Evolutionary conservation across 2,329 filamentous ascomycete genomes (phyloP).

Genomic region (Tolypocladium paradoxum): DNA sequence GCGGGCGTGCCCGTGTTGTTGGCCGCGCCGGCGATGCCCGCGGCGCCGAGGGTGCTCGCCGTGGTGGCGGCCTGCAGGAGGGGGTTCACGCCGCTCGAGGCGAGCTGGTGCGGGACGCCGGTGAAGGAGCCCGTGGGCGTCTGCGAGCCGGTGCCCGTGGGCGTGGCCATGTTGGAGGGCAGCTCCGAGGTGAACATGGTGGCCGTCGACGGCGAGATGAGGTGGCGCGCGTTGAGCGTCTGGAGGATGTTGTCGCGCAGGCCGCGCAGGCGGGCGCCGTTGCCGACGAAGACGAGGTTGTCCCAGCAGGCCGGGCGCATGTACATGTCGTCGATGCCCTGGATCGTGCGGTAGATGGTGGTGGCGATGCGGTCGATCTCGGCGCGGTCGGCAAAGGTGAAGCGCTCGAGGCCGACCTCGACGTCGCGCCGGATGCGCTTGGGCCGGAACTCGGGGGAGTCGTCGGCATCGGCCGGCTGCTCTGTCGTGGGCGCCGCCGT

Average conservation of each 20-base stretch:
- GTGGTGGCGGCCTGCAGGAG: conserved; percentile 86
- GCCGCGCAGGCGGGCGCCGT: conserved; percentile 62
- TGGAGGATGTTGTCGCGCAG: conserved; percentile 83
- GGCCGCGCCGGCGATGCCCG: conserved; percentile 24
- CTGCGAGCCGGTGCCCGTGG: conserved; percentile 79
- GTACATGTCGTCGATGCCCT: conserved; percentile 71
- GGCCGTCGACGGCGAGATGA: conserved; percentile 83
- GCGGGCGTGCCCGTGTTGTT: conserved; percentile 23
- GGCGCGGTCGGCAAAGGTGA: conserved; percentile 54
- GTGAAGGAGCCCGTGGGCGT: conserved; percentile 62
- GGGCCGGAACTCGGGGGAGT: conserved; percentile 34
- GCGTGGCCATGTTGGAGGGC: conserved; percentile 86
- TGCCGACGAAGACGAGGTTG: conserved; percentile 81
- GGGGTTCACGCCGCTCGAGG: conserved; percentile 64
- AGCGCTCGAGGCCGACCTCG: conserved; percentile 68
- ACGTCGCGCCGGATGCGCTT: conserved; percentile 54
- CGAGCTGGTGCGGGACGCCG: conserved; percentile 44
- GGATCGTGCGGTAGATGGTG: conserved; percentile 72
- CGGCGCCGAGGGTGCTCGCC: conserved; percentile 44
- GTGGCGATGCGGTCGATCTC: conserved; percentile 78
- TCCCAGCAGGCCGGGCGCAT: conserved; percentile 88
- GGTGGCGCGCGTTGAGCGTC: conserved; percentile 69
- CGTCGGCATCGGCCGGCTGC: conserved; percentile 5
- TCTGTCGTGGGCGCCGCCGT: background rate
- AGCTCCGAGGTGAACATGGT: conserved; percentile 97